Percentiles rank a stretch among this genome's conserved stretches.
These are phyloP conservation scores for Petunia axillaris DNA, from an alignment of 257 asterid genomes.

Conservation along the genomic window DNA sequence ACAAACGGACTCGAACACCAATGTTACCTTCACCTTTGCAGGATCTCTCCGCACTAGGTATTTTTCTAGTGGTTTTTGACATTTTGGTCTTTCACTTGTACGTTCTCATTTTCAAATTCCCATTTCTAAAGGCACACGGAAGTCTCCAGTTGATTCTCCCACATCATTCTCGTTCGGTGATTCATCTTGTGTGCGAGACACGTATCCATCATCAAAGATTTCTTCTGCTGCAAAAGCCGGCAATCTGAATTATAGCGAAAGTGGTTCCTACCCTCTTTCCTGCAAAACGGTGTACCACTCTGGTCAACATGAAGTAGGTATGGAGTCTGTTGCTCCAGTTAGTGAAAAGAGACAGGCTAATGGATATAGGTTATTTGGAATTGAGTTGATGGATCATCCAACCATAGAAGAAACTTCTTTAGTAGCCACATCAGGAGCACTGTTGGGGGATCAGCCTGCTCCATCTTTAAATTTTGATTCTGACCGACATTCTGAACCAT, in stretches of 20 bases:
- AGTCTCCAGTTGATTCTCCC: slow-evolving; percentile 61
- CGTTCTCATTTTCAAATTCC: slow-evolving; percentile 21
- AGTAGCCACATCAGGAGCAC: slow-evolving; percentile 44
- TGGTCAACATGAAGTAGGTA: slow-evolving; percentile 44
- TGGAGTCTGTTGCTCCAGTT: slow-evolving; percentile 56
- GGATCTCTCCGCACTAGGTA: slow-evolving; percentile 68
- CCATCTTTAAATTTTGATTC: slow-evolving; percentile 58
- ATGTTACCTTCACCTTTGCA: slow-evolving; percentile 65
- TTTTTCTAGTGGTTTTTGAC: slow-evolving; percentile 22
- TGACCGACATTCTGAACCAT: slow-evolving; percentile 68
- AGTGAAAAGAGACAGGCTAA: slow-evolving; percentile 70
- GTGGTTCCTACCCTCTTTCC: slow-evolving; percentile 42
- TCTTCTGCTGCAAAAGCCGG: slow-evolving; percentile 48
- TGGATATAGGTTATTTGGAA: slow-evolving; percentile 82
- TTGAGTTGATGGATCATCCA: slow-evolving; percentile 70
- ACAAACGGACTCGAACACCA: slow-evolving; percentile 75
- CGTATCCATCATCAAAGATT: slow-evolving; percentile 59
- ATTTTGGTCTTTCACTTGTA: slow-evolving; percentile 13
- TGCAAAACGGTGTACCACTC: slow-evolving; percentile 44
- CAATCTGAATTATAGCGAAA: slow-evolving; percentile 40
- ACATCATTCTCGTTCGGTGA: slow-evolving; percentile 52
- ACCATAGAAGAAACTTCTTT: slow-evolving; percentile 52
- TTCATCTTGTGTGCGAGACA: slow-evolving; percentile 52
- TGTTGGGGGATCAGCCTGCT: slow-evolving; percentile 53
- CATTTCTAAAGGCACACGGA: slow-evolving; percentile 62